A percentile compares a stretch with the other conserved stretches of the same genome.
phyloP scores from a whole-genome alignment of 169 alveolate species.

The Plasmodium chabaudi region DNA sequence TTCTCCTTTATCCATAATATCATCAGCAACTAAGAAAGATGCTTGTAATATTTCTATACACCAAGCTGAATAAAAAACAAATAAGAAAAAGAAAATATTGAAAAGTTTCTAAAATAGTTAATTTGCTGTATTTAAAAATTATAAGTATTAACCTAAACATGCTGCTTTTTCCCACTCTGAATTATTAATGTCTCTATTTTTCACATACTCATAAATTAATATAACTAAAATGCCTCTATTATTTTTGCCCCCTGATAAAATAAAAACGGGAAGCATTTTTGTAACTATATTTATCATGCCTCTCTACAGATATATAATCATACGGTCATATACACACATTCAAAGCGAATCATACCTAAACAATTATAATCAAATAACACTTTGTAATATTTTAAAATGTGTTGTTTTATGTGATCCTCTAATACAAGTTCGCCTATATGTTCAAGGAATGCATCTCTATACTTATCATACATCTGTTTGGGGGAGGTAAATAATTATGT shows the following conservation, averaged over 20 bases:
- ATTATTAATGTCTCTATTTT: slow-evolving; percentile 66
- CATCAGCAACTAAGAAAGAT: slow-evolving; percentile 87
- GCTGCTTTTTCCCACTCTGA: slow-evolving; percentile 73
- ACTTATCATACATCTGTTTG: slow-evolving; percentile 61
- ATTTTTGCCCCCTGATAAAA: slow-evolving; percentile 58
- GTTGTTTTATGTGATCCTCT: slow-evolving; percentile 44
- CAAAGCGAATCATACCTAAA: slow-evolving; percentile 11
- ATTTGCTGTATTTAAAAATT: background rate
- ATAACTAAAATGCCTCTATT: slow-evolving; percentile 63
- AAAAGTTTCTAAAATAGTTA: background rate
- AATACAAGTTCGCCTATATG: slow-evolving; percentile 30
- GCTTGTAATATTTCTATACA: slow-evolving; percentile 87
- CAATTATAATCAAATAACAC: slow-evolving; percentile 62
- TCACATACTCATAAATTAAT: slow-evolving; percentile 67
- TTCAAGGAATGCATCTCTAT: slow-evolving; percentile 36
- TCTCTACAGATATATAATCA: background rate
- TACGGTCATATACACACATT: background rate
- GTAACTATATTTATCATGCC: background rate
- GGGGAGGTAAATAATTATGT: background rate
- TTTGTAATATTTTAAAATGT: slow-evolving; percentile 46
- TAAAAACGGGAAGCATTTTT: background rate
- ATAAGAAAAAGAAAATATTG: background rate
- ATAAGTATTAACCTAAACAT: slow-evolving; percentile 31
- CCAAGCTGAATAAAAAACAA: slow-evolving; percentile 79
- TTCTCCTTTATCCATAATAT: slow-evolving; percentile 85